Base-by-base conservation (phyloP, 139 green algal species). In the Chlamydomonas sphaeroides region DNA sequence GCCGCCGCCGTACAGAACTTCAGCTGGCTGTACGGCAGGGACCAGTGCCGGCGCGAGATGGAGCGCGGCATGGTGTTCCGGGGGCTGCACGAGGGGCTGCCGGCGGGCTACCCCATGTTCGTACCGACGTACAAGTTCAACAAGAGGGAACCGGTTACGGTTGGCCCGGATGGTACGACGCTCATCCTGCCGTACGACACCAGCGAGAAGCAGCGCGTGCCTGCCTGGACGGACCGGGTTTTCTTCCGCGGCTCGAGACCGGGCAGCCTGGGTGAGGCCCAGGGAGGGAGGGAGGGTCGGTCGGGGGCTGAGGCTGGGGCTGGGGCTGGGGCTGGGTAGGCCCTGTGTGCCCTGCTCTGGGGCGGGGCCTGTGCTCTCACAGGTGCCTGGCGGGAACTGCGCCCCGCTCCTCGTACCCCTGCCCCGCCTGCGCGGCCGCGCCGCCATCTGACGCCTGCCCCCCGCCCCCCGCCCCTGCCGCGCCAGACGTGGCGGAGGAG, bases 121-220 rank as follows among this genome's bases (percentile, higher is more conserved):
- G 84, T 89, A 41, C 96, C 96, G 69, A 98, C 96, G 21, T 98
- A 98, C 91, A 98, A 98, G 88, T 98, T 98, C 81, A 91, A 98
- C 84, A 96, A 96, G 80, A 68, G 70, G 63, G 68, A 70, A 53
- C 6, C 68, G 59, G 56, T 26, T 4, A 39, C 11, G 49, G 6
- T 39, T 15, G 23, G 39, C 48, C 51, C 57, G 0, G 48, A 51
- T 14, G 67, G 18, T n/a, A n/a, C n/a, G n/a, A n/a, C n/a, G n/a
- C n/a, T n/a, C n/a, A n/a, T n/a, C 20, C 59, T 90, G 62, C 86
- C 81, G 32, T 90, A 86, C 68, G 87, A 90, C 83, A 82, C 76
- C 35, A 85, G 86, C 36, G 95, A 98, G 89, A 98, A 98, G 90
- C 80, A 86, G 72, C 86, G 96, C 10, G 84, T 98, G 30, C 96